These are phyloP conservation scores for Geotrichum australiense DNA, from an alignment of 1,139 yeast genomes.

Conservation along the genomic window DNA sequence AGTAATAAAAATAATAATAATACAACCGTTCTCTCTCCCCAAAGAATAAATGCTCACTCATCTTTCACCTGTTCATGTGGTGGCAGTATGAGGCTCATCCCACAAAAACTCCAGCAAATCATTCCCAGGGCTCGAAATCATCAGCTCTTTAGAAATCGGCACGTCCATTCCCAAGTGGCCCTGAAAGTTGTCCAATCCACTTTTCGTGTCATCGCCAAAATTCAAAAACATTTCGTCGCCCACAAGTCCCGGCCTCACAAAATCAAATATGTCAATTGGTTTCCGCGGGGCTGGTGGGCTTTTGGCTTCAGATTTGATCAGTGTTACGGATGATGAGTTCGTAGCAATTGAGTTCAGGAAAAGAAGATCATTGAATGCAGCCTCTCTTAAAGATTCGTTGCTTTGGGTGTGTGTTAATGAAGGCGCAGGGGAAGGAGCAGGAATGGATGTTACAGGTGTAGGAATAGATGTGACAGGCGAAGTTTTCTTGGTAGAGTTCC, in stretches of 20 bases:
- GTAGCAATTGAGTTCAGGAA: constrained; percentile 15
- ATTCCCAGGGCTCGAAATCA: background rate
- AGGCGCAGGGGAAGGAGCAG: constrained; percentile 7
- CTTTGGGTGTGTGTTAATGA: background rate
- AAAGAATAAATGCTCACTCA: too few relatives aligned
- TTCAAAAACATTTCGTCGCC: constrained; percentile 9
- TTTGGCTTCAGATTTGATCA: too few relatives aligned
- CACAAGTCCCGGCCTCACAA: constrained; percentile 14
- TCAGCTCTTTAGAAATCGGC: background rate
- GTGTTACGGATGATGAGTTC: too few relatives aligned
- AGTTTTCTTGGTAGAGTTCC: constrained; percentile 8
- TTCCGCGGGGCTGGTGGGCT: background rate
- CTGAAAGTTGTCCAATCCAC: too few relatives aligned
- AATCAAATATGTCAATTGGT: constrained; percentile 16
- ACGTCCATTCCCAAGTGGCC: background rate
- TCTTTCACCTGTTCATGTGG: too few relatives aligned
- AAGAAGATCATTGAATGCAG: constrained; percentile 16
- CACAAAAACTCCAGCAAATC: constrained; percentile 13
- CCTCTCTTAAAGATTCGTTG: constrained; percentile 13
- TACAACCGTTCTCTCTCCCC: too few relatives aligned
- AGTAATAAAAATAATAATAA: too few relatives aligned
- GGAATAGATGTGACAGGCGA: background rate
- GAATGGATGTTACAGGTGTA: background rate
- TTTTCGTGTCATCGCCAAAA: background rate
- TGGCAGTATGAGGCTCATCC: too few relatives aligned